A percentile compares a stretch with the other conserved stretches of the same genome.
These are phyloP conservation scores for Aspergillus chevalieri DNA, from an alignment of 2,329 filamentous ascomycete species.

Conservation along the genomic window DNA sequence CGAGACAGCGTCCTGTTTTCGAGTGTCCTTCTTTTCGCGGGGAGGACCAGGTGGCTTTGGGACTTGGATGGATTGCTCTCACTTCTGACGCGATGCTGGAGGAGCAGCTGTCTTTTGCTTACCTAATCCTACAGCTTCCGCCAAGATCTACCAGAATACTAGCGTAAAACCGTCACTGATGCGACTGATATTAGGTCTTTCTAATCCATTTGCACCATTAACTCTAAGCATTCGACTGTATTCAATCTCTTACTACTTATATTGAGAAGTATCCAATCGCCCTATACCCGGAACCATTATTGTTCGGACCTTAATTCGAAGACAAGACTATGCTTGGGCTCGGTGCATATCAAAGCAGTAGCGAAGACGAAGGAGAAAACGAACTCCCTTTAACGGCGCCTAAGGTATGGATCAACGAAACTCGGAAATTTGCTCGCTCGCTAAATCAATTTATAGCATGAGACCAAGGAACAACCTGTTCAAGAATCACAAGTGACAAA, in stretches of 20 bases:
- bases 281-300: conserved; percentile 1
- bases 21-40: not conserved
- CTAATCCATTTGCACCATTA: too few relatives aligned
- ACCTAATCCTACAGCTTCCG: conserved; percentile 22
- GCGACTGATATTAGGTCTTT: too few relatives aligned
- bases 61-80: conserved; percentile 5
- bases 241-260: not conserved
- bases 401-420: conserved; percentile 17
- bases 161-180: not conserved
- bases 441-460: conserved; percentile 4
- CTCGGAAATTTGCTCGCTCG: not conserved
- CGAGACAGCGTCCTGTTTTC: not conserved
- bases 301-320: not conserved
- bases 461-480: conserved; percentile 2
- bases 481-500: conserved; percentile 1
- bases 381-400: conserved; percentile 7
- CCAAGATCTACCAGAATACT: not conserved
- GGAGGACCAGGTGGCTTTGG: not conserved
- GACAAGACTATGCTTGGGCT: conserved; percentile 33
- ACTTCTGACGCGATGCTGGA: conserved; percentile 29
- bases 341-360: conserved; percentile 40
- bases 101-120: conserved; percentile 32
- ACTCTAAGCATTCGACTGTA: not conserved
- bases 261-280: not conserved
- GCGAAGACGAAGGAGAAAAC: conserved; percentile 35